phyloP scores from a whole-genome alignment of 768 basidiomycete species.

The Lentinula edodes region DNA sequence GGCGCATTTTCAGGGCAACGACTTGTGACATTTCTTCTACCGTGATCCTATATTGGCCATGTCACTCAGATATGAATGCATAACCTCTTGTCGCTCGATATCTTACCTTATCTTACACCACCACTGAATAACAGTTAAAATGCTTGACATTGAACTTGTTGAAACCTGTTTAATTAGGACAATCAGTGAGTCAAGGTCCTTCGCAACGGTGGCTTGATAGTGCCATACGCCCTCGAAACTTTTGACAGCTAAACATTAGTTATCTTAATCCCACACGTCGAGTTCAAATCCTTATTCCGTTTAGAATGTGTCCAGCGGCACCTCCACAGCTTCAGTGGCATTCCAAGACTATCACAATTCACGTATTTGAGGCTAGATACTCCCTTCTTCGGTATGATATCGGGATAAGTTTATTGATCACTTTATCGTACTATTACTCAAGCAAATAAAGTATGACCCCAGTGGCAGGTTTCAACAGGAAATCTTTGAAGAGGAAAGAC shows the following conservation, averaged over 20 bases:
- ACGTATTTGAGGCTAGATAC: neutral
- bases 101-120: neutral
- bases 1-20: neutral
- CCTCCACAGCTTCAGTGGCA: neutral
- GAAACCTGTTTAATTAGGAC: neutral
- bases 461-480: neutral
- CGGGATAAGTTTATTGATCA: neutral
- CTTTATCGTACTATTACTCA: neutral
- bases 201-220: conserved; percentile 6
- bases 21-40: neutral
- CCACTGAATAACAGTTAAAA: neutral
- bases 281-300: neutral
- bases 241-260: neutral
- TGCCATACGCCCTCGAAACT: neutral
- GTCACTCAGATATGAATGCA: neutral
- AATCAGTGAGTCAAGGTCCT: neutral
- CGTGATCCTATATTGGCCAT: neutral
- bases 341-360: neutral
- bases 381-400: neutral
- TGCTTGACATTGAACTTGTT: neutral
- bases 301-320: neutral
- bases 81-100: no score
- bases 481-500: neutral
- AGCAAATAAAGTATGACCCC: no score
- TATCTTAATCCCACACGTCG: neutral